Evolutionary conservation across 257 asterid species (phyloP).

Genomic region (Haberlea rhodopensis): DNA sequence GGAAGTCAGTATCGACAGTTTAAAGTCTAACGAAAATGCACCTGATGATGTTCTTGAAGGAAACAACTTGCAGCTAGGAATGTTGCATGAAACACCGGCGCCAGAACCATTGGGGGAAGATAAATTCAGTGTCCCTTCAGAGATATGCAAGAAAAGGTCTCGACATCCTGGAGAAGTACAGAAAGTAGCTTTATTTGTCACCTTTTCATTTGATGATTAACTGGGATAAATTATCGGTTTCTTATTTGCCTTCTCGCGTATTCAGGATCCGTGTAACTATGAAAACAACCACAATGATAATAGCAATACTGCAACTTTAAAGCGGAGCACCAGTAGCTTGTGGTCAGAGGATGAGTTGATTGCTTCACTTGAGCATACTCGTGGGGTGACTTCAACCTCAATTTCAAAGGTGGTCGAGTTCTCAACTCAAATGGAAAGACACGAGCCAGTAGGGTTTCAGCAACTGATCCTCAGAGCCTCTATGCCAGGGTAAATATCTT

Average conservation of each 20-base stretch:
- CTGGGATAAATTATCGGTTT: not conserved
- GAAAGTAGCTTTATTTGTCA: not conserved
- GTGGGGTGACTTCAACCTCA: constrained; percentile 27
- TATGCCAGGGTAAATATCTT: constrained; percentile 47
- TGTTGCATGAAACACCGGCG: constrained; percentile 11
- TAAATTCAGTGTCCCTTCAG: constrained; percentile 22
- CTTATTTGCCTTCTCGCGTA: constrained; percentile 4
- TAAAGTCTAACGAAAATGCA: constrained; percentile 28
- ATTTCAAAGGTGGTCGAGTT: constrained; percentile 24
- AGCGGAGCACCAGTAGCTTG: constrained; percentile 35
- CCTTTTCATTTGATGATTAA: not conserved
- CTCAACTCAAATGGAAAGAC: constrained; percentile 31
- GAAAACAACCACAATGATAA: constrained; percentile 6
- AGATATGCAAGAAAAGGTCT: constrained; percentile 47
- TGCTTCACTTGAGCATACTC: constrained; percentile 28
- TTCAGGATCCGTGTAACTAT: constrained; percentile 36
- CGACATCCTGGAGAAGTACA: constrained; percentile 31
- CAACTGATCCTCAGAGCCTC: constrained; percentile 59
- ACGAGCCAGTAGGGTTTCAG: constrained; percentile 49
- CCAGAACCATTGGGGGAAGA: constrained; percentile 26
- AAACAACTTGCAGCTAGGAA: constrained; percentile 12
- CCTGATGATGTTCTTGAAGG: constrained; percentile 27
- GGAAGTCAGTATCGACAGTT: constrained; percentile 39
- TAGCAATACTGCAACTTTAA: constrained; percentile 14
- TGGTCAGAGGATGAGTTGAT: constrained; percentile 41